Base-by-base conservation (phyloP, 257 asterid species). In the Lycium barbarum region DNA sequence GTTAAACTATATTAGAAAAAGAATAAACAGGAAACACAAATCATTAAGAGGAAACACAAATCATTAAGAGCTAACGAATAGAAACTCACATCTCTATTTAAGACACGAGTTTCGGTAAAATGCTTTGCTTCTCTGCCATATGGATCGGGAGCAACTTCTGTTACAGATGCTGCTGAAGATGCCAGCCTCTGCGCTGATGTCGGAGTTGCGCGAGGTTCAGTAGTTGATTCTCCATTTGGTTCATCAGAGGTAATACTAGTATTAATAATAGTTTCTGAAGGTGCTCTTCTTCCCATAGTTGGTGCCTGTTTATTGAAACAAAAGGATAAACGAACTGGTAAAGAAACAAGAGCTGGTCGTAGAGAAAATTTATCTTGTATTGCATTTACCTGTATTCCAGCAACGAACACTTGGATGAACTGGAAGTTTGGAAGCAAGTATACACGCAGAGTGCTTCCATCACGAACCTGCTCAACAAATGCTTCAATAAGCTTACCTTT, bases 91-190 rank as follows among this genome's bases (percentile, higher is more conserved):
- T 96, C 96, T 94, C 98, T 92, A 86, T 94, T 93, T 86, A 96
- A 87, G 17, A 96, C 98, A 79, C 98, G 99, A 54, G 89, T 87
- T 90, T 96, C 99, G 0, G 99, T 93, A 87, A 93, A 96, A 89
- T 94, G 99, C 86, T 94, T 96, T 78, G 99, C 98, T 89, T 96
- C 99, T 87, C 90, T 96, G 51, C 97, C 99, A 87, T 86, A 96
- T 53, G 97, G 93, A 85, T 96, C 99, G 53, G 95, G 92, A 26
- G 94, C 90, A 86, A 88, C 96, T 87, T 96, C 99, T 86, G 86
- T 88, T 81, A 85, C 78, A 68, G 95, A 79, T 70, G 89, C 89
- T 36, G 97, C 87, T 26, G 94, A 87, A 66, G 96, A 91, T 74
- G 98, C 95, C 63, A 96, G 86, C 85, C 97, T 92, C 89, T 93